Evolutionary conservation across 164 flowering plant genomes (phyloP).

Genomic region (Malania oleifera): DNA sequence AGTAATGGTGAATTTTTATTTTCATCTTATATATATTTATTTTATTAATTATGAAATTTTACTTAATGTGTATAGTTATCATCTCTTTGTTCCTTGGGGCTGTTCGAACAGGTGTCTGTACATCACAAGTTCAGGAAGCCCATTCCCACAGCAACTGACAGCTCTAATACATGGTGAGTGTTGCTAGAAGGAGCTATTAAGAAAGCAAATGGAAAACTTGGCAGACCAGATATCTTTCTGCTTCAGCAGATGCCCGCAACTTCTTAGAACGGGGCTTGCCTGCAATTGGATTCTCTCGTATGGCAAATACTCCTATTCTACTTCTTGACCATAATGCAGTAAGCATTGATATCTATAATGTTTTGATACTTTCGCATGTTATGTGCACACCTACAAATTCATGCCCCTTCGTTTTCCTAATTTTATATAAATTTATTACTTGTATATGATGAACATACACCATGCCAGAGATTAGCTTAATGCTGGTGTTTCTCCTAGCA

Average conservation of each 20-base stretch:
- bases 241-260: constrained; percentile 87
- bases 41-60: too few species aligned
- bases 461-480: too few species aligned
- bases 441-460: too few species aligned
- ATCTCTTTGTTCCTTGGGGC: too few species aligned
- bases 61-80: too few species aligned
- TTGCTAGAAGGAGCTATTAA: constrained; percentile 63
- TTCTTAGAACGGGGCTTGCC: constrained; percentile 67
- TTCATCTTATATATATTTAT: too few species aligned
- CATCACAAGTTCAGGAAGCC: constrained; percentile 62
- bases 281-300: constrained; percentile 94
- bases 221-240: constrained; percentile 83
- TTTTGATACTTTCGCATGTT: too few species aligned
- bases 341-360: neutral
- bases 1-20: too few species aligned
- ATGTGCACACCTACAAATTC: too few species aligned
- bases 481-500: too few species aligned
- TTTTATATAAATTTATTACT: too few species aligned
- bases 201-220: constrained; percentile 66
- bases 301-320: constrained; percentile 83
- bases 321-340: constrained; percentile 98
- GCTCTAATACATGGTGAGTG: constrained; percentile 87
- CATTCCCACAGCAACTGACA: constrained; percentile 48
- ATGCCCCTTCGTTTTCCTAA: too few species aligned
- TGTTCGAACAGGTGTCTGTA: constrained; percentile 63